Base-by-base conservation (phyloP, 2,329 filamentous ascomycete species). In the Aspergillus pseudotamarii region DNA sequence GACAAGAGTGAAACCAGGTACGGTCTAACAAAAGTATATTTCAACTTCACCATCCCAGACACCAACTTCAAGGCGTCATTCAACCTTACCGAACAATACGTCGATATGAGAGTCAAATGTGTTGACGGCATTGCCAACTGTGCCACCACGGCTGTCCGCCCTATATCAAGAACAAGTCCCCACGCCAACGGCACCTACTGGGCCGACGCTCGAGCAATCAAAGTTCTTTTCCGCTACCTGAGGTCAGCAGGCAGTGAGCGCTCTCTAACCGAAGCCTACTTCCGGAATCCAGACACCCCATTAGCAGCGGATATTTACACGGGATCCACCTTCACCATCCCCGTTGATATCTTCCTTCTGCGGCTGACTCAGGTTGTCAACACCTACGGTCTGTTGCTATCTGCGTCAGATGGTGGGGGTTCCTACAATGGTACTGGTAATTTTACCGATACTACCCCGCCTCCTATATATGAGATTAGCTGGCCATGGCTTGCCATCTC, bases 321-420 rank as follows among this genome's bases (percentile, higher is more conserved):
- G 1, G 11, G 14, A n/a, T 36, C 58, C 0, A 26, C 43, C 9
- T 23, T 23, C n/a, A 9, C 30, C 5, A 21, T 60, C 4, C 16
- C 21, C 3, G 41, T 28, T 30, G 23, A 45, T 8, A 28, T 21
- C 9, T 41, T 60, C 30, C 41, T 28, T 3, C 32, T 43, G 34
- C 58, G 58, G 4, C 41, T 60, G 4, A 60, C 36, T 34, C 58
- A 60, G 11, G 36, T 57, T 10, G 5, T 55, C 26, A 60, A 60
- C 28, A 60, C 58, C 3, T 60, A 60, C 30, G 48, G 14, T 32
- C 19, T 26, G 9, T 19, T 51, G 23, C 5, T 6, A 4, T 3
- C 26, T 10, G 28, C 28, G 1, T 26, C 48, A 2, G 1, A 0
- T 16, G 9, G 19, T 26, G 32, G 32, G 10, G 32, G 8, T 4